Evolutionary conservation across 2,329 filamentous ascomycete species (phyloP).

Genomic region (Scleromitrula shiraiana): DNA sequence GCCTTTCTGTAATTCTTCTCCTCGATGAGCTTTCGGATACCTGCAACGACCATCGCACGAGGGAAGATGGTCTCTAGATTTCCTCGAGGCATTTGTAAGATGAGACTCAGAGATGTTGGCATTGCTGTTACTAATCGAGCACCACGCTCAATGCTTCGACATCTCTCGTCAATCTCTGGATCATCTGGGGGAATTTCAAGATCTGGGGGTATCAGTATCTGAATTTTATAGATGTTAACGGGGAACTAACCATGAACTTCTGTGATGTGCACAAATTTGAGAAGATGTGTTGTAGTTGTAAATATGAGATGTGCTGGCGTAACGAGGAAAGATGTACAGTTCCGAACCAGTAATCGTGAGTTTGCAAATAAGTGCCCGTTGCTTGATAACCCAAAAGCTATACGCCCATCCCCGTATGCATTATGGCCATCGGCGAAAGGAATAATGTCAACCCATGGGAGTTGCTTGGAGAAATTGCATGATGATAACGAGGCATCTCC

Average conservation of each 20-base stretch:
- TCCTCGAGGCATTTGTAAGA: constrained; percentile 91
- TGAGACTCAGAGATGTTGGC: constrained; percentile 75
- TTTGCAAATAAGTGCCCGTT: constrained; percentile 76
- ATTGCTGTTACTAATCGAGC: constrained; percentile 81
- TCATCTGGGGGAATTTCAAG: constrained; percentile 81
- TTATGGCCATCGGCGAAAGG: constrained; percentile 14
- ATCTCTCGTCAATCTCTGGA: constrained; percentile 85
- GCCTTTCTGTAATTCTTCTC: constrained; percentile 74
- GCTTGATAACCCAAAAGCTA: constrained; percentile 54
- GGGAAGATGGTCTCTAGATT: constrained; percentile 95
- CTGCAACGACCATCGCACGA: constrained; percentile 82
- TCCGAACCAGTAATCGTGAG: constrained; percentile 64
- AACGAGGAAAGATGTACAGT: constrained; percentile 84
- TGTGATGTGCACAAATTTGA: constrained; percentile 87
- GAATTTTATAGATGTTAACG: neutral
- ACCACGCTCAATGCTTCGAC: constrained; percentile 84
- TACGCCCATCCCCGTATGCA: constrained; percentile 16
- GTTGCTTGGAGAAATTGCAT: constrained; percentile 25
- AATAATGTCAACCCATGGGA: constrained; percentile 31
- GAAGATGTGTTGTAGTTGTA: constrained; percentile 83
- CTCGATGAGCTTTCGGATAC: constrained; percentile 75
- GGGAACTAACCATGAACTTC: constrained; percentile 48
- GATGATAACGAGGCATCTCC: constrained; percentile 20
- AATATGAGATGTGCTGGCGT: constrained; percentile 80
- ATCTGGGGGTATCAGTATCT: constrained; percentile 39